phyloP scores from a whole-genome alignment of 139 green algal genomes.

The Chlorella sp. region DNA sequence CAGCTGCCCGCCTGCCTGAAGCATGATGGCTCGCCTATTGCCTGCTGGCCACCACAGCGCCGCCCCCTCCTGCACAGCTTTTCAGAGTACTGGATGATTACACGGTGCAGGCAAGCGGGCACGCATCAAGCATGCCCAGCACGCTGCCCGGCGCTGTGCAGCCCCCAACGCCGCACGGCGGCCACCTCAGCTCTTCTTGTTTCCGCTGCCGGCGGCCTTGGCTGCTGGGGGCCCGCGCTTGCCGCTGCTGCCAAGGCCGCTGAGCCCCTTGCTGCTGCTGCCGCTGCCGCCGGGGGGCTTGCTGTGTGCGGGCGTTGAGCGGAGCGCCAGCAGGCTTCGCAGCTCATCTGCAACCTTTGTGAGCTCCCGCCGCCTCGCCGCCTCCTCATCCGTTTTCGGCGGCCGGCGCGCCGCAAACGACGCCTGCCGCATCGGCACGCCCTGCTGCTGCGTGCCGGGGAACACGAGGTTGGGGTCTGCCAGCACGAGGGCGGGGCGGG shows the following conservation, averaged over 20 bases:
- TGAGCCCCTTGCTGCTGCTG: not conserved
- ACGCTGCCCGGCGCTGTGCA: not conserved
- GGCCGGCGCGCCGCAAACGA: not conserved
- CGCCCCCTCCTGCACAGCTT: no score
- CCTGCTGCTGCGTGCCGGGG: no score
- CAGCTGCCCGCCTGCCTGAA: no score
- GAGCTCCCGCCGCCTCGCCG: conserved; percentile 5
- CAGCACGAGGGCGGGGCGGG: conserved; percentile 25
- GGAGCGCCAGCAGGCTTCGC: conserved; percentile 21
- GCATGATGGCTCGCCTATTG: no score
- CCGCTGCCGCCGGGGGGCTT: not conserved
- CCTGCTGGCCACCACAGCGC: no score
- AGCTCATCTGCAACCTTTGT: conserved; percentile 16
- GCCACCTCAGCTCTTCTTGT: not conserved
- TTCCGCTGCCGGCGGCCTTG: not conserved
- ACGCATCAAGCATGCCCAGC: not conserved
- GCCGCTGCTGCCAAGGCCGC: not conserved
- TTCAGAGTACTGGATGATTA: no score
- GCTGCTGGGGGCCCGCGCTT: not conserved
- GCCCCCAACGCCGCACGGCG: not conserved
- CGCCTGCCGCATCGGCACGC: no score
- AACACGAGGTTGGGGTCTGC: conserved; percentile 23
- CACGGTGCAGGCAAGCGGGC: no score
- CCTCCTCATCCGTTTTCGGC: not conserved
- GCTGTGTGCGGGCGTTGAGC: not conserved